phyloP scores from a whole-genome alignment of 768 basidiomycete genomes.

The Pisolithus microcarpus region DNA sequence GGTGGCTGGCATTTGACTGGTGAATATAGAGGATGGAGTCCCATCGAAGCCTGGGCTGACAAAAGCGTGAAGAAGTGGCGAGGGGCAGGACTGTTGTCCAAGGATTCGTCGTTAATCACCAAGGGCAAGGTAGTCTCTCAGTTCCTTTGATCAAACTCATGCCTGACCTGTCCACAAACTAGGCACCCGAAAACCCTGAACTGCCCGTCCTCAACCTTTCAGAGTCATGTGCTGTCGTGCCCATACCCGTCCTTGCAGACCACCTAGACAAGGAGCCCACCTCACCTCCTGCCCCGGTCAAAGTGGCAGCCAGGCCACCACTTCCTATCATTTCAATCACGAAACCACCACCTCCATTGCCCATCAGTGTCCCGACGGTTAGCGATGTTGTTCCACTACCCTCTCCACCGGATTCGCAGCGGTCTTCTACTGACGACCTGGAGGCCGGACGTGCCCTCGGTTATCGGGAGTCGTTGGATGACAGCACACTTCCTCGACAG shows the following conservation, averaged over 20 bases:
- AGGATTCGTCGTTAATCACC: constrained; percentile 33
- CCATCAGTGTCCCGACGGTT: constrained; percentile 61
- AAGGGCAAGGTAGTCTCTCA: constrained; percentile 42
- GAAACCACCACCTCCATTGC: constrained; percentile 63
- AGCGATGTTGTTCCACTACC: constrained; percentile 46
- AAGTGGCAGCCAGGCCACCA: constrained; percentile 12
- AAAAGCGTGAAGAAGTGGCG: constrained; percentile 82
- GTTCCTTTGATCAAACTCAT: background rate
- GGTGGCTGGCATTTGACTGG: constrained; percentile 72
- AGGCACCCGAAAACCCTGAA: constrained; percentile 40
- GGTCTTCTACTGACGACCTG: constrained; percentile 31
- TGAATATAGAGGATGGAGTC: constrained; percentile 88
- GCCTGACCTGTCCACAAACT: constrained; percentile 8
- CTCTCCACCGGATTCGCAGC: constrained; percentile 39
- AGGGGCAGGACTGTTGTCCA: constrained; percentile 63
- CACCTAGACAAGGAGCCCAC: constrained; percentile 13
- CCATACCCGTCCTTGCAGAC: constrained; percentile 54
- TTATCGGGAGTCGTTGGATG: constrained; percentile 29
- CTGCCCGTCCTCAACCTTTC: constrained; percentile 36
- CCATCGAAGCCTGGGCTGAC: constrained; percentile 91
- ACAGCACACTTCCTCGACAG: constrained; percentile 11
- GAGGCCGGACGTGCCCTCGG: constrained; percentile 35
- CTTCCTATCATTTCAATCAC: constrained; percentile 57
- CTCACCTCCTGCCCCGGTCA: constrained; percentile 19
- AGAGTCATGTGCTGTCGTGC: constrained; percentile 49